phyloP scores from a whole-genome alignment of 2,329 filamentous ascomycete genomes.

The Alternaria conjuncta region DNA sequence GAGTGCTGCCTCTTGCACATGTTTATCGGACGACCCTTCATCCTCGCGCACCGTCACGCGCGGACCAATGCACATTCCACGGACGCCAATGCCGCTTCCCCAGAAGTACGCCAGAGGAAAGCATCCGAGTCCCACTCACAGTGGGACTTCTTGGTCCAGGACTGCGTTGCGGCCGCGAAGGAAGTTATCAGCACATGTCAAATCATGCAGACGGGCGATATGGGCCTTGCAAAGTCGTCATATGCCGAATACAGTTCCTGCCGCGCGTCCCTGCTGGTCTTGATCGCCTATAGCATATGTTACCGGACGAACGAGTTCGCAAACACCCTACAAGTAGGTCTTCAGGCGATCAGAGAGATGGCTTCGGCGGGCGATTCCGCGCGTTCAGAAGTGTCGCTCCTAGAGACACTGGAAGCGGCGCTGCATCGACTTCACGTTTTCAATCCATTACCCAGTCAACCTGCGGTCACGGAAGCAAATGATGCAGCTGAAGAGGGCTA shows the following conservation, averaged over 20 bases:
- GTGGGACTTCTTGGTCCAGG: constrained; percentile 13
- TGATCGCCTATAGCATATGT: constrained; percentile 18
- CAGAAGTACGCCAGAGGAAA: background rate
- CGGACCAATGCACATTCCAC: background rate
- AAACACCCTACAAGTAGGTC: constrained; percentile 9
- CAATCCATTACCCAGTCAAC: constrained; percentile 1
- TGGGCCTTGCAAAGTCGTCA: constrained; percentile 19
- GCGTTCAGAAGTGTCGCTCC: constrained; percentile 16
- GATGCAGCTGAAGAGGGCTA: constrained; percentile 9
- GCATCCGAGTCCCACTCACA: background rate
- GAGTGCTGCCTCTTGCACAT: constrained; percentile 19
- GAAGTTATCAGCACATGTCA: constrained; percentile 14
- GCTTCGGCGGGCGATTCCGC: constrained; percentile 16
- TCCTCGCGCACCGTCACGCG: constrained; percentile 16
- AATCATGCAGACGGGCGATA: constrained; percentile 9
- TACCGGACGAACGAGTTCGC: constrained; percentile 15
- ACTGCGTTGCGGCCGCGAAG: constrained; percentile 15
- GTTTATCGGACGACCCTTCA: constrained; percentile 21
- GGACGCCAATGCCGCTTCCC: background rate
- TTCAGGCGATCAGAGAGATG: constrained; percentile 17
- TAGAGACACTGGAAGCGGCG: constrained; percentile 14
- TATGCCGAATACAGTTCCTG: constrained; percentile 22
- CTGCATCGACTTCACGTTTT: constrained; percentile 15
- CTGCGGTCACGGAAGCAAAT: background rate
- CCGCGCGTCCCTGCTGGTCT: constrained; percentile 16